Percentiles rank a stretch among this genome's conserved stretches.
These are phyloP conservation scores for Sungouiozyma intestinalis DNA, from an alignment of 805 yeast genomes.

Conservation along the genomic window DNA sequence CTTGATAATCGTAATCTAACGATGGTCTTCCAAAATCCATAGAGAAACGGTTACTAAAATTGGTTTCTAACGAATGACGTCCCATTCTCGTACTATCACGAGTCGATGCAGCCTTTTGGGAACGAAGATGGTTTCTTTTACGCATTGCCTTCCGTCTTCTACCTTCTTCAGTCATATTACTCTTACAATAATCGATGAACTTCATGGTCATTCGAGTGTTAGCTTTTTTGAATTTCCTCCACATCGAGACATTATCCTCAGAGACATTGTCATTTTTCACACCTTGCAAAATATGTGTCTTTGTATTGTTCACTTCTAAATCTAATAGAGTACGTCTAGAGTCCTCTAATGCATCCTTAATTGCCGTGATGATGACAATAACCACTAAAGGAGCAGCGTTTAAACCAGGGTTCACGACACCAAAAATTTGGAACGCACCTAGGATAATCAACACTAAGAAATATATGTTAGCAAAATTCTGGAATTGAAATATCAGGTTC, in stretches of 20 bases:
- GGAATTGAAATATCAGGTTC: constrained; percentile 69
- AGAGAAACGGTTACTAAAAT: constrained; percentile 25
- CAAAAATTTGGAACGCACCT: constrained; percentile 69
- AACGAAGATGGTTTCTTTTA: constrained; percentile 22
- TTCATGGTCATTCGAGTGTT: constrained; percentile 27
- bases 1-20: constrained; percentile 35
- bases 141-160: constrained; percentile 28
- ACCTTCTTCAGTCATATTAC: constrained; percentile 29
- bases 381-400: constrained; percentile 73
- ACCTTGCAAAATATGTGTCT: constrained; percentile 52
- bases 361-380: constrained; percentile 62
- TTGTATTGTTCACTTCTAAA: constrained; percentile 65
- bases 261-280: constrained; percentile 49
- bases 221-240: constrained; percentile 62
- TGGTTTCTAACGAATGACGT: constrained; percentile 32
- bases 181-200: constrained; percentile 19
- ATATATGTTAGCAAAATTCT: constrained; percentile 82
- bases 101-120: constrained; percentile 16
- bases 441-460: constrained; percentile 70
- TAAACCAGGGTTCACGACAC: constrained; percentile 69
- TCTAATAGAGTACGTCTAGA: constrained; percentile 64
- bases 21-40: constrained; percentile 29
- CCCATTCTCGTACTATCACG: constrained; percentile 17
- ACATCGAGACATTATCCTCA: constrained; percentile 50
- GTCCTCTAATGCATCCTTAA: constrained; percentile 75